These are phyloP conservation scores for Omphalotus guepiniiformis DNA, from an alignment of 768 basidiomycete genomes.

Conservation along the genomic window DNA sequence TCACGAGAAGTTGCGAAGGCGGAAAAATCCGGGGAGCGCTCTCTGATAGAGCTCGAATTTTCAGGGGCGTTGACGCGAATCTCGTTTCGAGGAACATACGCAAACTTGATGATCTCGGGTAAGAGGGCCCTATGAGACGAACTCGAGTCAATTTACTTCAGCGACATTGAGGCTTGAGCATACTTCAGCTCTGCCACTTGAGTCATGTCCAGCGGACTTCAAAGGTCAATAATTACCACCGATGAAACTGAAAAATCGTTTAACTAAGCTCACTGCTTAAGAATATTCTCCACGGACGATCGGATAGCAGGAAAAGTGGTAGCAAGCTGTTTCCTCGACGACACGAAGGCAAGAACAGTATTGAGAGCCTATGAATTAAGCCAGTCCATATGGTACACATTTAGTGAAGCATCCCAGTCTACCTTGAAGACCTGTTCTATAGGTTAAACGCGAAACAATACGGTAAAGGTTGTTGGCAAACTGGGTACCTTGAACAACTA, in stretches of 20 bases:
- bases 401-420: background rate
- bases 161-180: background rate
- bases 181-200: conserved; percentile 85
- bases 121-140: conserved; percentile 58
- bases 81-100: conserved; percentile 67
- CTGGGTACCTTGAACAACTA: background rate
- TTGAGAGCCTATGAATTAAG: conserved; percentile 62
- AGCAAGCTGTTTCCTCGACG: conserved; percentile 74
- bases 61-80: conserved; percentile 43
- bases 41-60: conserved; percentile 28
- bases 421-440: background rate
- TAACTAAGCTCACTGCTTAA: conserved; percentile 57
- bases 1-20: conserved; percentile 20
- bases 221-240: too few relatives aligned
- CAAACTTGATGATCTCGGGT: conserved; percentile 76
- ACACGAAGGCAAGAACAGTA: conserved; percentile 84
- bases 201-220: conserved; percentile 72
- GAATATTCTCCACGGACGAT: conserved; percentile 73
- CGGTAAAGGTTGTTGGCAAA: too few relatives aligned
- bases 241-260: background rate
- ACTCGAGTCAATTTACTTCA: background rate
- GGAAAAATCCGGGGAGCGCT: conserved; percentile 39
- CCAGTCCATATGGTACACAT: background rate
- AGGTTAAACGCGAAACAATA: background rate
- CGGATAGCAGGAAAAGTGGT: conserved; percentile 74